A percentile compares a stretch with the other conserved stretches of the same genome.
phyloP scores from a whole-genome alignment of 495 filamentous ascomycete species.

The Penicillium verhagenii region DNA sequence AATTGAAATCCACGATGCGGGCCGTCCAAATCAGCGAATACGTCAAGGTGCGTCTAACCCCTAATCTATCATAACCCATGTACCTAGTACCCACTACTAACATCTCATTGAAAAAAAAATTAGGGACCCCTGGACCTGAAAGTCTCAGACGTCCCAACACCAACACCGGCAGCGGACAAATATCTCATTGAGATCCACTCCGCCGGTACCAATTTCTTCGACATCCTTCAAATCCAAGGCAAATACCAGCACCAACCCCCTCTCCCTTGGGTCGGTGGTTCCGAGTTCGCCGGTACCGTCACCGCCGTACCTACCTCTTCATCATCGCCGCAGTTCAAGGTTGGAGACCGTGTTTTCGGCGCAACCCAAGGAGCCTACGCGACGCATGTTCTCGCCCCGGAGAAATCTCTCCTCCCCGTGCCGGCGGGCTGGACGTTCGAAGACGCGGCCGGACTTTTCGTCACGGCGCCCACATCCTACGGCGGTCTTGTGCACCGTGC shows the following conservation, averaged over 20 bases:
- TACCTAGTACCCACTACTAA: slow-evolving; percentile 11
- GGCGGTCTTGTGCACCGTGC: slow-evolving; percentile 78
- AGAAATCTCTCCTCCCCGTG: slow-evolving; percentile 67
- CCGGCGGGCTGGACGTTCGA: slow-evolving; percentile 78
- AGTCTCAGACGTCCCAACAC: slow-evolving; percentile 70
- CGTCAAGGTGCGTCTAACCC: slow-evolving; percentile 66
- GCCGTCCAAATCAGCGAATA: slow-evolving; percentile 82
- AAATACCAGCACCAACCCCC: slow-evolving; percentile 68
- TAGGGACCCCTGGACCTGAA: slow-evolving; percentile 77
- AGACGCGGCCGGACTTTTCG: slow-evolving; percentile 85
- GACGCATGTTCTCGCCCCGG: slow-evolving; percentile 64
- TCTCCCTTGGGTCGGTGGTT: slow-evolving; percentile 84
- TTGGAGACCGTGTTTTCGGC: slow-evolving; percentile 84
- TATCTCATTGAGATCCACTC: slow-evolving; percentile 91
- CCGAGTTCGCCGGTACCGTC: slow-evolving; percentile 82
- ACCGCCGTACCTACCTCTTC: slow-evolving; percentile 58
- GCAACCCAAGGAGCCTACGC: slow-evolving; percentile 85
- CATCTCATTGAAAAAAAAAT: neutral
- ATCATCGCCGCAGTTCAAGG: slow-evolving; percentile 54
- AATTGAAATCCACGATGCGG: slow-evolving; percentile 67
- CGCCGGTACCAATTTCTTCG: slow-evolving; percentile 92
- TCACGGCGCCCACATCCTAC: slow-evolving; percentile 89
- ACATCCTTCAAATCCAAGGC: slow-evolving; percentile 84
- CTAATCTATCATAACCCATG: neutral
- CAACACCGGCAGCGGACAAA: slow-evolving; percentile 63